phyloP scores from a whole-genome alignment of 2,329 filamentous ascomycete species.

The Fusarium miscanthi region DNA sequence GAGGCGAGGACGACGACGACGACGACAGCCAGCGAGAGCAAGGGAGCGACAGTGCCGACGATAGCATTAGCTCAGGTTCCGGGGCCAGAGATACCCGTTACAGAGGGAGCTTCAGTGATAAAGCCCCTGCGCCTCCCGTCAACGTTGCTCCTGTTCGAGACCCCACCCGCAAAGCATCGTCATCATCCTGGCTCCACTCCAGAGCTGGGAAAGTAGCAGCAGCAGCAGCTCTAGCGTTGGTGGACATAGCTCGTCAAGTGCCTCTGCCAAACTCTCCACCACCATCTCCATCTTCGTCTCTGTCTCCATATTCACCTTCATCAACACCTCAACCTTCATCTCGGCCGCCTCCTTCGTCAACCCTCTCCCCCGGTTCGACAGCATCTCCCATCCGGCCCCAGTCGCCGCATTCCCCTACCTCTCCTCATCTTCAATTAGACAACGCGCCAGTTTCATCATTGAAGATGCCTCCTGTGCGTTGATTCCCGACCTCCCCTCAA shows the following conservation, averaged over 20 bases:
- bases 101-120: constrained; percentile 31
- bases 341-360: constrained; percentile 48
- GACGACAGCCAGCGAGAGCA: constrained; percentile 18
- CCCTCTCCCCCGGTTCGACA: constrained; percentile 49
- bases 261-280: constrained; percentile 57
- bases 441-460: constrained; percentile 47
- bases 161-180: constrained; percentile 43
- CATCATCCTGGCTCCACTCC: constrained; percentile 50
- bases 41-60: constrained; percentile 20
- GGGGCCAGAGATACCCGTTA: constrained; percentile 19
- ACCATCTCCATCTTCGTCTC: constrained; percentile 51
- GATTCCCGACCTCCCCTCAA: constrained; percentile 36
- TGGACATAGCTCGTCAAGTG: constrained; percentile 53
- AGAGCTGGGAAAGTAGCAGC: constrained; percentile 24
- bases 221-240: constrained; percentile 39
- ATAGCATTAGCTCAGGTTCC: constrained; percentile 6
- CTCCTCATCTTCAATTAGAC: constrained; percentile 42
- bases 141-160: constrained; percentile 22
- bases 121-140: constrained; percentile 37
- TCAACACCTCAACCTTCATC: constrained; percentile 39
- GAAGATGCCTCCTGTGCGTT: constrained; percentile 69
- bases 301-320: constrained; percentile 46
- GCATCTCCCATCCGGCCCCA: constrained; percentile 46
- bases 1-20: constrained; percentile 47
- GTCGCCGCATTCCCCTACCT: constrained; percentile 45